Conservation (phyloP, 176 grass and related monocot genomes). For the Ananas comosus region DNA sequence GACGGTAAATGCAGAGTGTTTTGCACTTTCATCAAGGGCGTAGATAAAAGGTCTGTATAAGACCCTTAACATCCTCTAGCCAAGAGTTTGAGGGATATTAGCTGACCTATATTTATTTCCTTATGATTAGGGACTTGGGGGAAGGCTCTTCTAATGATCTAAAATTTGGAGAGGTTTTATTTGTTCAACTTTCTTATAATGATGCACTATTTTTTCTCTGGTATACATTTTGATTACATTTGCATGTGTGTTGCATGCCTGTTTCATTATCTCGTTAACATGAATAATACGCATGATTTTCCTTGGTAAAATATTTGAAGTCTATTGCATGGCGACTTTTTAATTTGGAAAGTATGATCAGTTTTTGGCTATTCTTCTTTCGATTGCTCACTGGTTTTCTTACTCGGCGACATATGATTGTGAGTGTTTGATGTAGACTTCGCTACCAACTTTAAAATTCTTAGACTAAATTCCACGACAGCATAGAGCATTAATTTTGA, state of each 20-base stretch:
- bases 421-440: not conserved
- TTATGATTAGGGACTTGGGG: constrained; percentile 45
- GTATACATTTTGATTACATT: not conserved
- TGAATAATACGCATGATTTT: no score
- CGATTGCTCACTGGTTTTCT: not conserved
- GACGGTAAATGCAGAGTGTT: constrained; percentile 98
- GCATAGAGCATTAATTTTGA: not conserved
- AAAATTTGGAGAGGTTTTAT: constrained; percentile 90
- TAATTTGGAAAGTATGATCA: not conserved
- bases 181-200: not conserved
- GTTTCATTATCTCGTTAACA: not conserved
- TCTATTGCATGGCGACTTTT: not conserved
- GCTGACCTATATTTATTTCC: constrained; percentile 25
- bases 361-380: not conserved
- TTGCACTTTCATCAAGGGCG: constrained; percentile 89
- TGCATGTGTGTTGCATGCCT: not conserved
- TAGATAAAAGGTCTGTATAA: constrained; percentile 63
- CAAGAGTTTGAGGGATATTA: constrained; percentile 19
- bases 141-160: constrained; percentile 43
- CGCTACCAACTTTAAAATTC: not conserved
- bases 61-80: constrained; percentile 4
- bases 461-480: not conserved
- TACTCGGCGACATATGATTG: not conserved
- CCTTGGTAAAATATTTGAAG: not conserved
- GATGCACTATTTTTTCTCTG: not conserved